phyloP scores from a whole-genome alignment of 176 grass and related monocot genomes.

The Alloteropsis semialata region DNA sequence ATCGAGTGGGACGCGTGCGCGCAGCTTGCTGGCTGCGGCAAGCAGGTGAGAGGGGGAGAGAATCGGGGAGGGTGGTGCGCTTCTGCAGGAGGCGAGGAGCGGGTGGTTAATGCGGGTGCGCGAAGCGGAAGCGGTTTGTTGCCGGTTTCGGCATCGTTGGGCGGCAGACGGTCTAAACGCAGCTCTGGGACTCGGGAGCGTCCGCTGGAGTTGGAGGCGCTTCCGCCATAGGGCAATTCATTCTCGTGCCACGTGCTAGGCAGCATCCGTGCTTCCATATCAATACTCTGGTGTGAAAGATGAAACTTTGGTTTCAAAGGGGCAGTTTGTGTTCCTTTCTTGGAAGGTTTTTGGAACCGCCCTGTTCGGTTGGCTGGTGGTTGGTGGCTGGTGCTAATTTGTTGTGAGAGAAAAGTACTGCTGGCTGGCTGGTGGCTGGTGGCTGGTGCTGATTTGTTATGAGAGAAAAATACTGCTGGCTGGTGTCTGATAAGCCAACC shows the following conservation, averaged over 20 bases:
- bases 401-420: too few relatives aligned
- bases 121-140: not conserved
- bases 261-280: not conserved
- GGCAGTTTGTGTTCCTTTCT: too few relatives aligned
- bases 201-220: not conserved
- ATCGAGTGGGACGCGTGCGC: not conserved
- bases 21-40: not conserved
- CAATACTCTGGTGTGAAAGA: too few relatives aligned
- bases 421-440: too few relatives aligned
- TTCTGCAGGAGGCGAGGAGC: not conserved
- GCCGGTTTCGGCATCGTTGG: not conserved
- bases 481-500: too few relatives aligned
- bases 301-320: too few relatives aligned
- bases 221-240: not conserved
- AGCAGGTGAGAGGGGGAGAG: not conserved
- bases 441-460: too few relatives aligned
- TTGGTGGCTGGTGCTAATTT: too few relatives aligned
- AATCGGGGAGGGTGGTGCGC: not conserved
- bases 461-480: too few relatives aligned
- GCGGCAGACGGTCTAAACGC: not conserved
- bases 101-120: not conserved
- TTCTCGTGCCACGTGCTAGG: not conserved
- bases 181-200: not conserved
- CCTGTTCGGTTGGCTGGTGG: too few relatives aligned
- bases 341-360: too few relatives aligned